Base-by-base conservation (phyloP, 2,329 filamentous ascomycete species). In the Aspergillus udagawae region DNA sequence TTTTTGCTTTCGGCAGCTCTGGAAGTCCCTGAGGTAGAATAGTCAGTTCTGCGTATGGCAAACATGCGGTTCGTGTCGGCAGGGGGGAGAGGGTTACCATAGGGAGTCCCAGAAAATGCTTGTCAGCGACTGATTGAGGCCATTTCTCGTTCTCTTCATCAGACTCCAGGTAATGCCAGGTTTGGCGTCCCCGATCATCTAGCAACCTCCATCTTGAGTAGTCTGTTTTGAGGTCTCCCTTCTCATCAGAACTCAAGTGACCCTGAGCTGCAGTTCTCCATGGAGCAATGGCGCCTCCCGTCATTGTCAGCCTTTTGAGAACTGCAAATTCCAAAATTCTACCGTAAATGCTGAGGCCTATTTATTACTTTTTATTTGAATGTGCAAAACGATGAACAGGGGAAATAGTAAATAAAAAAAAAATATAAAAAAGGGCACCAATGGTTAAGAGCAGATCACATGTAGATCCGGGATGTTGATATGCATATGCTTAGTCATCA, bases 61-160 rank as follows among this genome's bases (percentile, higher is more conserved):
- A 21, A 52, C 1, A 23, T 25, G 23, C 29, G 47, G 48, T 23
- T 4, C 21, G 14, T 27, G 52, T 17, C 14, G 23, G 21, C 44
- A 23, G 44, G 44, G 44, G 12, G 5, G 21, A 23, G 21, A 48
- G 70, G 61, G 73, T 58, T 79, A 97, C 93, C 61, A 88, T 84
- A 54, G 91, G 86, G 49, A 97, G 76, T 20, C 91, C 91, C 20
- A 99, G 73, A 68, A 87, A 90, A 73, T 92, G 96, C 74, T 91
- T 96, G 71, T 99, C 95, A n/a, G 92, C 91, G 55, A 80, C 82
- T 25, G 85, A 89, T 76, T 97, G 92, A 4, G 93, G 92, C 92
- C 93, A 97, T 56, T 84, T 77, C 65, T 89, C 80, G 7, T 82
- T 76, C 55, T 90, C 86, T 58, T 90, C 82, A 54, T 94, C 88